Evolutionary conservation across 78 protist genomes (phyloP), one percentile per base, ranked within the genome.

Genomic region (Dictyostelium brefeldianum): DNA sequence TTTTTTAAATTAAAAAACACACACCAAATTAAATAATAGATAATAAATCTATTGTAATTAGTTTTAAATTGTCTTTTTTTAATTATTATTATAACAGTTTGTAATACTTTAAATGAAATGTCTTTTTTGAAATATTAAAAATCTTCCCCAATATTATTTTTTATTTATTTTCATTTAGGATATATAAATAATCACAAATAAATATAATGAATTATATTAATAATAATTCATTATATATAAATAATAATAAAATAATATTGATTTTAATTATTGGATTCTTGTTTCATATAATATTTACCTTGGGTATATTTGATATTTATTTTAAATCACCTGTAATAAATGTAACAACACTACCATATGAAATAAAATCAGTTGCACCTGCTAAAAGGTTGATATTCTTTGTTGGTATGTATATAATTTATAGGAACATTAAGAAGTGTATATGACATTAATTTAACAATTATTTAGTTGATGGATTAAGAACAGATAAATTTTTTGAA

Each of bases 401-500:
- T 73, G 98, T 95, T 14, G 98, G 97, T 83, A 62, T 73, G 73
- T n/a, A n/a, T n/a, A n/a, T n/a, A n/a, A n/a, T n/a, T n/a, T n/a
- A n/a, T n/a, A n/a, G n/a, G n/a, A n/a, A n/a, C n/a, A n/a, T n/a
- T n/a, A n/a, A n/a, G n/a, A n/a, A n/a, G n/a, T n/a, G n/a, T n/a
- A n/a, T n/a, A n/a, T n/a, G n/a, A n/a, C n/a, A n/a, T n/a, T n/a
- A n/a, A n/a, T n/a, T n/a, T n/a, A n/a, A n/a, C n/a, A n/a, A n/a
- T n/a, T n/a, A n/a, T n/a, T n/a, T 47, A 81, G 94, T 80, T 17
- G 98, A 97, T 67, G 98, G 98, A 1, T 77, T 96, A 50, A 90
- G 98, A 41, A 97, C 98, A 43, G 98, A 96, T 81, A 89, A 83
- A 51, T 78, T 96, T 53, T 97, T 70, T 87, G 95, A 95, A 59